Evolutionary conservation across 345 rosid species (phyloP).

Genomic region (Arabidopsis arenosa): DNA sequence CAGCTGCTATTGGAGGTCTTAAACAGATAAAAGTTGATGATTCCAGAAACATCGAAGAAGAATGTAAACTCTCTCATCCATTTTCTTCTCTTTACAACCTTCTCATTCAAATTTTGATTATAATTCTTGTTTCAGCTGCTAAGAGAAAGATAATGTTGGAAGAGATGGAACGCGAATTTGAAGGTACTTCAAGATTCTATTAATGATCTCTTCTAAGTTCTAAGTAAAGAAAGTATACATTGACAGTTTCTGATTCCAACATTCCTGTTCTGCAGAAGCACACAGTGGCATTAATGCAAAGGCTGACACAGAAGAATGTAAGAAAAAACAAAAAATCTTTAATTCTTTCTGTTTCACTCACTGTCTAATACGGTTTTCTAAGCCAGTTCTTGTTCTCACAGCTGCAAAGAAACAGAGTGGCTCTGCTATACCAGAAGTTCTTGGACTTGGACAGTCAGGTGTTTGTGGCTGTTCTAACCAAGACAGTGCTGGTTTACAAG

Average conservation of each 20-base stretch:
- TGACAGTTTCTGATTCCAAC: constrained; percentile 8
- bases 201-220: not conserved
- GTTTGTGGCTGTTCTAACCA: constrained; percentile 25
- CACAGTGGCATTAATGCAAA: constrained; percentile 19
- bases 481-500: constrained; percentile 20
- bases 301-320: constrained; percentile 14
- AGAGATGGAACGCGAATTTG: constrained; percentile 40
- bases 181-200: constrained; percentile 32
- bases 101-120: constrained; percentile 1
- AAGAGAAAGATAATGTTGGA: constrained; percentile 35
- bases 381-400: constrained; percentile 16
- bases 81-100: not conserved
- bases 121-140: constrained; percentile 25
- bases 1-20: constrained; percentile 29
- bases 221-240: not conserved
- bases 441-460: constrained; percentile 36
- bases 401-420: constrained; percentile 35
- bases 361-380: not conserved
- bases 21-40: not conserved
- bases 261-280: constrained; percentile 30
- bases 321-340: not conserved
- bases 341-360: constrained; percentile 2
- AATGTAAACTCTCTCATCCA: constrained; percentile 26
- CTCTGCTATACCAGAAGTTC: constrained; percentile 3
- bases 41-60: constrained; percentile 8